Base-by-base conservation (phyloP, 257 asterid species). In the Nicotiana knightiana region DNA sequence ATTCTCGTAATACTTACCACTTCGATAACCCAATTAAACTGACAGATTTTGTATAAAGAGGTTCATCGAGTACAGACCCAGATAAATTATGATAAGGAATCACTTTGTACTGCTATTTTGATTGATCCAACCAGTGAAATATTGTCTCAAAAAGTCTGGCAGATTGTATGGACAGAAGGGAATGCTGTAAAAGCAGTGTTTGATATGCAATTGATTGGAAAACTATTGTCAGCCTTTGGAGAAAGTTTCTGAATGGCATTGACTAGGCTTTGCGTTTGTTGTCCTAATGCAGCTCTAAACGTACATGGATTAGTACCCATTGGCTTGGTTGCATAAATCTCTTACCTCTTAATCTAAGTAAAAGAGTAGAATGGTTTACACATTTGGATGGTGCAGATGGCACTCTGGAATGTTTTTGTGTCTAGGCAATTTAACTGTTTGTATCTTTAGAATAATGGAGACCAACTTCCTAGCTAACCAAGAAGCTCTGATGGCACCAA, bases 261-360 rank as follows among this genome's bases (percentile, higher is more conserved):
- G 79, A 71, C 79, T 24, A 71, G 46, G 33, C 37, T 71, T 12
- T 33, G 37, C 4, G 12, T 11, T 61, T 46, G 12, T 21, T 43
- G 35, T 71, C 58, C 77, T 68, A n/a, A 39, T 68, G 77, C 77
- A n/a, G 6, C n/a, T 68, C 61, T 71, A 46, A 71, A 71, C 79
- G 26, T 71, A 46, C 24, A 13, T 71, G 79, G 24, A 28, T 24
- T 46, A 3, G 59, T 71, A 71, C 24, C 79, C 61, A 46, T 24
- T 71, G 79, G 61, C 59, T 71, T 71, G 79, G 16, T 46, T 12
- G 7, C 26, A 71, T 24, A 46, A 24, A 46, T 46, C 26, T 46
- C 79, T 46, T 46, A 71, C 61, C 61, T 24, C 46, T 71, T 71
- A 46, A 46, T 71, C 3, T n/a, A 1, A 46, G 37, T 21, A 24